Conservation (phyloP, 306 rosid species). For the barrel medic (Medicago truncatula) region DNA sequence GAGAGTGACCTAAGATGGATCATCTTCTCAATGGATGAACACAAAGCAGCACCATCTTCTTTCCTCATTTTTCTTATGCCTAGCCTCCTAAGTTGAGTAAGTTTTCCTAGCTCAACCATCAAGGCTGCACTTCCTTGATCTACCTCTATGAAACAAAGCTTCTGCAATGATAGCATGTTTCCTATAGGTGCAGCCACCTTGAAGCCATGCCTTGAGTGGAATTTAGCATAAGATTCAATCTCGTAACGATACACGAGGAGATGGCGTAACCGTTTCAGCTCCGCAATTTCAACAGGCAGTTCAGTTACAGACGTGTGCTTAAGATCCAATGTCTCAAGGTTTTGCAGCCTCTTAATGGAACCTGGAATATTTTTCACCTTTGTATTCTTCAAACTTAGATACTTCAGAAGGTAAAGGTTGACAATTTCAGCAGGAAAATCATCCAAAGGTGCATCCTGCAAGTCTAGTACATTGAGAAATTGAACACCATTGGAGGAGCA, state of each 20-base stretch:
- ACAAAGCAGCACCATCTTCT: constrained; percentile 54
- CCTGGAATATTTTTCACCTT: constrained; percentile 55
- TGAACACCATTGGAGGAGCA: constrained; percentile 41
- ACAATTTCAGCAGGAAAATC: constrained; percentile 53
- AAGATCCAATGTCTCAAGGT: constrained; percentile 60
- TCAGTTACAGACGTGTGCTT: constrained; percentile 58
- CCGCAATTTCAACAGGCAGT: constrained; percentile 62
- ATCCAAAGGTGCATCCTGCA: constrained; percentile 54
- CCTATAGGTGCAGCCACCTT: constrained; percentile 51
- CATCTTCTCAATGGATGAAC: constrained; percentile 55
- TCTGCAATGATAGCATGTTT: constrained; percentile 52
- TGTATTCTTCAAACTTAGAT: constrained; percentile 60
- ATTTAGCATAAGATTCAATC: constrained; percentile 51
- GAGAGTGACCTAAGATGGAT: constrained; percentile 49
- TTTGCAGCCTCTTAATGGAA: constrained; percentile 51
- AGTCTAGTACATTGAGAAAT: constrained; percentile 55
- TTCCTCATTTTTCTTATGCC: constrained; percentile 50
- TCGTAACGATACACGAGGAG: constrained; percentile 58
- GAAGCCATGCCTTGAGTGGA: constrained; percentile 57
- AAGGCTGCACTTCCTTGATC: constrained; percentile 45
- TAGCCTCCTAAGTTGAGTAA: constrained; percentile 56
- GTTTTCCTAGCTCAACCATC: constrained; percentile 53
- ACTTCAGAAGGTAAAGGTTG: constrained; percentile 52
- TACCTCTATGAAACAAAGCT: constrained; percentile 61
- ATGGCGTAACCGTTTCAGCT: constrained; percentile 58